Base-by-base conservation (phyloP, 1,284 basidiomycete species). In the Cryptococcus wingfieldii region DNA sequence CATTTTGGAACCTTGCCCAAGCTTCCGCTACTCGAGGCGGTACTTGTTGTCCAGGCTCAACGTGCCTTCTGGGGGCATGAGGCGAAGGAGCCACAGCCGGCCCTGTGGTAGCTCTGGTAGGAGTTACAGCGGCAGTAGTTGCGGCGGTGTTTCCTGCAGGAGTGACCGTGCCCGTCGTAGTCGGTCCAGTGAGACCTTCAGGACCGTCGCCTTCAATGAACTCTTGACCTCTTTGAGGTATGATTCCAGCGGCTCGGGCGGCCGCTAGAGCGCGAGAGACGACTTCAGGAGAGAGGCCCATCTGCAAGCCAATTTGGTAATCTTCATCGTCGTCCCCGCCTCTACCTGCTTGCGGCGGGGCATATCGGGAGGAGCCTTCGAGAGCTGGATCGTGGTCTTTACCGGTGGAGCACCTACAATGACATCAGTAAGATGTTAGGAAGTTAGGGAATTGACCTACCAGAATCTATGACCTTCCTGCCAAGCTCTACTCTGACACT, bases 401-500 rank as follows among this genome's bases (percentile, higher is more conserved):
- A 1, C 67, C 57, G 4, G 66, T 58, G 39, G 59, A 64, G 46
- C 68, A 70, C 65, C 67, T 70, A 54, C 12, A 38, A 13, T 14
- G 43, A 53, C 7, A 38, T 13, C 31, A 13, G n/a, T 28, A 16
- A 42, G 38, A 38, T 23, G 25, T 48, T 14, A 45, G 16, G 39
- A 28, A 37, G 34, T 5, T 12, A 19, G 16, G n/a, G 8, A 6
- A n/a, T 28, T 5, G 13, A 66, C 74, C 58, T 55, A 77, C 75
- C 76, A 77, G 62, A 76, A 98, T 51, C 95, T 83, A 75, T 98
- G 95, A 0, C 96, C 95, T 69, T 94, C 92, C 62, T 88, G 89
- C 96, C 94, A 98, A 2, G 93, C 94, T 38, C 88, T 90, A 68
- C 89, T 92, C 79, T 98, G 95, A 75, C 96, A 98, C 65, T 93